phyloP scores from a whole-genome alignment of 1,284 basidiomycete genomes.

The Peniophora sp. region DNA sequence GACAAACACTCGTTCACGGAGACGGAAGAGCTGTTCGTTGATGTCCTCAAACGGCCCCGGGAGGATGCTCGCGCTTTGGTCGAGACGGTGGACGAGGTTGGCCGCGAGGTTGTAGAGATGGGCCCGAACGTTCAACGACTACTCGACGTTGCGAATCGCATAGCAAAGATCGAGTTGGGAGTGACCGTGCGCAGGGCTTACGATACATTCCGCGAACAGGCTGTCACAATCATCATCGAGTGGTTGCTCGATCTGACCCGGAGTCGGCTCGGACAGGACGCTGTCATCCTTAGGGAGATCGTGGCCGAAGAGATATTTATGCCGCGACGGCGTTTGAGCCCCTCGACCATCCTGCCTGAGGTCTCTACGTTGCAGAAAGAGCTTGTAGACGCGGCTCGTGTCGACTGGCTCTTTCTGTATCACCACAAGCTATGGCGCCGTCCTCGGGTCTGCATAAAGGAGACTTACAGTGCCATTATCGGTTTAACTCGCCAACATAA shows the following conservation, averaged over 20 bases:
- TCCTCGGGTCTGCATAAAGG: slow-evolving; percentile 72
- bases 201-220: slow-evolving; percentile 87
- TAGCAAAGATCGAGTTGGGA: slow-evolving; percentile 86
- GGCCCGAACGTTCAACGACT: slow-evolving; percentile 61
- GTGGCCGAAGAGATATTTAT: slow-evolving; percentile 68
- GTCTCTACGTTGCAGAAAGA: slow-evolving; percentile 38
- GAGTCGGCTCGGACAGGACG: slow-evolving; percentile 59
- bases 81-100: slow-evolving; percentile 71
- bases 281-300: slow-evolving; percentile 62
- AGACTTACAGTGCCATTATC: slow-evolving; percentile 75
- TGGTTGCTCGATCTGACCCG: slow-evolving; percentile 81
- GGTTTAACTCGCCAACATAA: slow-evolving; percentile 72
- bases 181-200: slow-evolving; percentile 85
- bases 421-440: slow-evolving; percentile 82
- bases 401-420: slow-evolving; percentile 73
- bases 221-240: slow-evolving; percentile 76
- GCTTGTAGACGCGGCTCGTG: slow-evolving; percentile 46
- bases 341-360: slow-evolving; percentile 24
- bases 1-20: slow-evolving; percentile 95
- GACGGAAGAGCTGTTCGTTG: slow-evolving; percentile 74
- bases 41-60: slow-evolving; percentile 51
- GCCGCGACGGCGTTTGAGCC: slow-evolving; percentile 32
- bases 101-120: slow-evolving; percentile 82
- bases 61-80: slow-evolving; percentile 63
- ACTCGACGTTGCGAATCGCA: slow-evolving; percentile 72